Evolutionary conservation across 805 yeast genomes (phyloP).

Genomic region (Brettanomyces bruxellensis): DNA sequence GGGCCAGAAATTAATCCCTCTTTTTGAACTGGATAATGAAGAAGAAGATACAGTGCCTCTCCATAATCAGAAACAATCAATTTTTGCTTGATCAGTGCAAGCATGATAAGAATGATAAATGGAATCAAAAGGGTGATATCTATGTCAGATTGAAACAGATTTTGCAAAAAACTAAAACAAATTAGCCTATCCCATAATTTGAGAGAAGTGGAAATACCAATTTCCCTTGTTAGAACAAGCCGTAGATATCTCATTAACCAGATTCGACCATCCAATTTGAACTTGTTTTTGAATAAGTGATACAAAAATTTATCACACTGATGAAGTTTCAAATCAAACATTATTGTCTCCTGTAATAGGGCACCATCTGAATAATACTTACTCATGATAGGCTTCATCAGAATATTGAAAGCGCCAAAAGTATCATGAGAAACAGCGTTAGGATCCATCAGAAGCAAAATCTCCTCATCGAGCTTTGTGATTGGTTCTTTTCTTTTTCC

Average conservation of each 20-base stretch:
- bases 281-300: slow-evolving; percentile 33
- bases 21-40: slow-evolving; percentile 36
- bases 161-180: slow-evolving; percentile 17
- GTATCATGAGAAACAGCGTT: slow-evolving; percentile 7
- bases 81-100: slow-evolving; percentile 34
- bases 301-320: slow-evolving; percentile 42
- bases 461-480: slow-evolving; percentile 1
- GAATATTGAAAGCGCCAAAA: slow-evolving; percentile 33
- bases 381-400: slow-evolving; percentile 29
- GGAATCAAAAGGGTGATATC: slow-evolving; percentile 29
- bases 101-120: slow-evolving; percentile 32
- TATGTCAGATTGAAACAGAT: slow-evolving; percentile 3
- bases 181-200: slow-evolving; percentile 43
- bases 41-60: slow-evolving; percentile 37
- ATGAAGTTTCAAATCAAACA: slow-evolving; percentile 38
- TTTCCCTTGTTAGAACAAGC: slow-evolving; percentile 37
- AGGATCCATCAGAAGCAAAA: slow-evolving; percentile 14
- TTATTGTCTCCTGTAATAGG: slow-evolving; percentile 37
- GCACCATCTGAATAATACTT: slow-evolving; percentile 30
- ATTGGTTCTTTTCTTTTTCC: neutral
- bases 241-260: slow-evolving; percentile 49
- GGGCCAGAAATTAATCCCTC: neutral
- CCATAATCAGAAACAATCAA: slow-evolving; percentile 42
- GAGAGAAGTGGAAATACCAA: slow-evolving; percentile 29
- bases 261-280: slow-evolving; percentile 39